A percentile compares a stretch with the other conserved stretches of the same genome.
These are phyloP conservation scores for Ogataea paraovalis DNA, from an alignment of 805 yeast genomes.

Conservation along the genomic window DNA sequence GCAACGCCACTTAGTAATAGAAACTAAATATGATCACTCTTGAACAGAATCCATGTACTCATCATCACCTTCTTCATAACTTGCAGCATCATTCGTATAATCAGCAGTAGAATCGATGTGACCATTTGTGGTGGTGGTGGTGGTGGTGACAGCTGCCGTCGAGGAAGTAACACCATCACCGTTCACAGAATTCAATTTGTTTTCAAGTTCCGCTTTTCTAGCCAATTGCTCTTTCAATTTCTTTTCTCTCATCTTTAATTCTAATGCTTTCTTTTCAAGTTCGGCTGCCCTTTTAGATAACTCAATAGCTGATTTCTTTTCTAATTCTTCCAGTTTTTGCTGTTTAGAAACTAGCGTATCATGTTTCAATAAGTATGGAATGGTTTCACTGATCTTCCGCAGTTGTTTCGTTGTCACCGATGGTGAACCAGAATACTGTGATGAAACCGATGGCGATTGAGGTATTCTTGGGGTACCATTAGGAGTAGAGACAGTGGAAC, in stretches of 20 bases:
- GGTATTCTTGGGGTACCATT: conserved; percentile 20
- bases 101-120: not conserved
- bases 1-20: not conserved
- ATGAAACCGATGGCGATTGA: conserved; percentile 21
- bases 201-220: conserved; percentile 9
- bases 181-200: conserved; percentile 1
- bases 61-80: conserved; percentile 21
- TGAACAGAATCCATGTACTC: conserved; percentile 1
- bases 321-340: conserved; percentile 74
- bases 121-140: not conserved
- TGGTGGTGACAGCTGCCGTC: no score
- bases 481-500: conserved; percentile 12
- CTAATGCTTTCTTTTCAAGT: conserved; percentile 70
- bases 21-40: not conserved
- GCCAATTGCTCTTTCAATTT: conserved; percentile 40
- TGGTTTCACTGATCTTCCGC: conserved; percentile 76
- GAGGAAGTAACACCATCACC: conserved; percentile 1
- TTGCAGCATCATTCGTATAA: conserved; percentile 6
- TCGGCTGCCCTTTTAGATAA: conserved; percentile 71
- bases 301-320: conserved; percentile 72
- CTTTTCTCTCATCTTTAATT: conserved; percentile 63
- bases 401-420: conserved; percentile 52
- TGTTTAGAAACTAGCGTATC: conserved; percentile 72
- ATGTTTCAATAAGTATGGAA: conserved; percentile 78
- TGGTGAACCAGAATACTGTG: conserved; percentile 24